Conservation (phyloP, 305 asterid species). For the Solanum hybrid region DNA sequence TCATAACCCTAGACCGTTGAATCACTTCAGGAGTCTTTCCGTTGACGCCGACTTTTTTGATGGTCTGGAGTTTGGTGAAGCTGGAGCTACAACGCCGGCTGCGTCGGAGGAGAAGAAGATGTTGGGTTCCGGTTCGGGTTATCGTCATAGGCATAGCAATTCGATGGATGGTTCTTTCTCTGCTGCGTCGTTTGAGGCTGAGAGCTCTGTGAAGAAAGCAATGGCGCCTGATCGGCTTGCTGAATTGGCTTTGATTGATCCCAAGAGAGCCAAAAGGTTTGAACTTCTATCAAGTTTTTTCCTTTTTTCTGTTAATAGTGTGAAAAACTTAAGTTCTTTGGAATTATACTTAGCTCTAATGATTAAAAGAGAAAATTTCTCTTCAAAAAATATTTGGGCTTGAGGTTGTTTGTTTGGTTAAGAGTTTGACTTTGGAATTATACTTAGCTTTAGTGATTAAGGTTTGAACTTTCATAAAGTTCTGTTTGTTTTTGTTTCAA, state of each 20-base stretch:
- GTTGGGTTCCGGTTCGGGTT: conserved; percentile 7
- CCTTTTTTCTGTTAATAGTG: neutral
- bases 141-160: conserved; percentile 59
- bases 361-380: neutral
- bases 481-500: neutral
- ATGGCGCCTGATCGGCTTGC: conserved; percentile 60
- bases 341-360: neutral
- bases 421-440: neutral
- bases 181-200: conserved; percentile 66
- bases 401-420: neutral
- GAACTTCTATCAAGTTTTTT: neutral
- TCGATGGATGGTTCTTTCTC: conserved; percentile 74
- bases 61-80: conserved; percentile 48
- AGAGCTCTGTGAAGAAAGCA: conserved; percentile 52
- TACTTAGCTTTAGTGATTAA: conserved; percentile 1
- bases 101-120: conserved; percentile 13
- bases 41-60: conserved; percentile 82
- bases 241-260: conserved; percentile 84
- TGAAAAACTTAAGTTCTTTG: neutral
- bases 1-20: conserved; percentile 7
- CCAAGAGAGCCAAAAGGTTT: conserved; percentile 92
- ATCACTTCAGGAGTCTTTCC: conserved; percentile 70
- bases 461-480: conserved; percentile 28
- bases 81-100: conserved; percentile 15
- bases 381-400: neutral